Evolutionary conservation across 179 eudicot genomes (phyloP).

Genomic region (Beta macrorhiza): DNA sequence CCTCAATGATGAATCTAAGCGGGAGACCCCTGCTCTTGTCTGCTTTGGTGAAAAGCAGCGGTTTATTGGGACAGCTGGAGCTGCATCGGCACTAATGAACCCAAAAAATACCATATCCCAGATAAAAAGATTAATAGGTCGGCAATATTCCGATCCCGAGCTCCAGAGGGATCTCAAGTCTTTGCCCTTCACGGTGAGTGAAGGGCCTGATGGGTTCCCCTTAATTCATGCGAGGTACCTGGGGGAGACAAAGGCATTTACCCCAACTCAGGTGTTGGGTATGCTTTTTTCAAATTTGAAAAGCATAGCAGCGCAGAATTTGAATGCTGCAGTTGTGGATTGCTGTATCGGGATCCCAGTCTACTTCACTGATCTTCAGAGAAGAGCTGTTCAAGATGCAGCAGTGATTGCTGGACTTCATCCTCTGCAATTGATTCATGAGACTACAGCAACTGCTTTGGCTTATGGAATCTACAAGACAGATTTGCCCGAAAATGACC

Average conservation of each 20-base stretch:
- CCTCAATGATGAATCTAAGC: constrained; percentile 85
- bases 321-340: constrained; percentile 80
- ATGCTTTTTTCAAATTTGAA: constrained; percentile 82
- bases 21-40: constrained; percentile 87
- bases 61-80: constrained; percentile 87
- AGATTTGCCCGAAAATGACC: constrained; percentile 85
- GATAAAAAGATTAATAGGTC: constrained; percentile 76
- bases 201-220: constrained; percentile 93
- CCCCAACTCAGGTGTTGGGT: constrained; percentile 79
- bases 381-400: constrained; percentile 85
- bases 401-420: constrained; percentile 84
- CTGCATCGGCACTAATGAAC: constrained; percentile 86
- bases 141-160: constrained; percentile 78
- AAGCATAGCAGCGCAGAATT: constrained; percentile 78
- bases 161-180: constrained; percentile 68
- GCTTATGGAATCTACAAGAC: constrained; percentile 96
- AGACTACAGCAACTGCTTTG: constrained; percentile 90
- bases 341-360: constrained; percentile 94
- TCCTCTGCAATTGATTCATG: constrained; percentile 77
- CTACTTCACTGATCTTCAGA: constrained; percentile 92
- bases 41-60: constrained; percentile 93
- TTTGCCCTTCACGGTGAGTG: constrained; percentile 68
- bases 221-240: constrained; percentile 71
- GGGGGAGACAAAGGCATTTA: constrained; percentile 64
- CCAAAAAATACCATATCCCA: constrained; percentile 87